Percentiles rank a stretch among this genome's conserved stretches.
These are phyloP conservation scores for Inga oerstediana DNA, from an alignment of 306 rosid genomes.

Conservation along the genomic window DNA sequence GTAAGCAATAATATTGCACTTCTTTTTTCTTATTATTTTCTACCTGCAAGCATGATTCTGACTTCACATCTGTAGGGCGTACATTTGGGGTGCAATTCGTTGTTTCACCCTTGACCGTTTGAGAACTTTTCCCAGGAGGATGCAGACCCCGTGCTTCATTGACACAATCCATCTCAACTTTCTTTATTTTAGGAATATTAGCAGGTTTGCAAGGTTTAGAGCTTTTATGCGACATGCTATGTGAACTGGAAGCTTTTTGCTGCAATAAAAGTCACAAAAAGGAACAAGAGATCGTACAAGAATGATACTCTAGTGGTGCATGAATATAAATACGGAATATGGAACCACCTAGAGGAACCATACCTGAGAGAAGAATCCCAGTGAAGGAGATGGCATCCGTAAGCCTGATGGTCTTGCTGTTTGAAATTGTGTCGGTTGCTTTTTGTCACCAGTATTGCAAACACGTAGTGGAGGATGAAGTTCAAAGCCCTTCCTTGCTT, in stretches of 20 bases:
- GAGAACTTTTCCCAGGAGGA: slow-evolving; percentile 35
- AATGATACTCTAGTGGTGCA: slow-evolving; percentile 17
- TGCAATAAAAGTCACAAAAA: slow-evolving; percentile 36
- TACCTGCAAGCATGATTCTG: slow-evolving; percentile 38
- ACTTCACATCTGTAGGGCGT: slow-evolving; percentile 32
- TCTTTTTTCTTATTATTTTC: slow-evolving; percentile 29
- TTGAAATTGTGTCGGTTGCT: slow-evolving; percentile 42
- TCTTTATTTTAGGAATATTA: slow-evolving; percentile 44
- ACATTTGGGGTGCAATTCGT: slow-evolving; percentile 26
- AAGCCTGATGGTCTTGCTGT: slow-evolving; percentile 75
- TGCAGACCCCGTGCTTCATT: slow-evolving; percentile 39
- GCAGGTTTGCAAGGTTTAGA: slow-evolving; percentile 47
- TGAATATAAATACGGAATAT: slow-evolving; percentile 17
- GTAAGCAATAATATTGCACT: slow-evolving; percentile 25
- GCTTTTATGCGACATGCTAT: slow-evolving; percentile 38
- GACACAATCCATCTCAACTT: slow-evolving; percentile 38
- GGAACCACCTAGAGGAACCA: slow-evolving; percentile 24
- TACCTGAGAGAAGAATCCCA: slow-evolving; percentile 84
- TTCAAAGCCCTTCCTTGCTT: slow-evolving; percentile 43
- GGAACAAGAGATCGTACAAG: slow-evolving; percentile 20
- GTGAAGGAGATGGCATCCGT: slow-evolving; percentile 94
- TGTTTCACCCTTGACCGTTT: slow-evolving; percentile 33
- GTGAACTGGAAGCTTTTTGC: slow-evolving; percentile 57
- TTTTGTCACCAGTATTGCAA: slow-evolving; percentile 38
- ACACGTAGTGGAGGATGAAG: slow-evolving; percentile 43